Evolutionary conservation across 441 rosid genomes (phyloP), one percentile per base, ranked within the genome.

Genomic region (Corymbia citriodora): DNA sequence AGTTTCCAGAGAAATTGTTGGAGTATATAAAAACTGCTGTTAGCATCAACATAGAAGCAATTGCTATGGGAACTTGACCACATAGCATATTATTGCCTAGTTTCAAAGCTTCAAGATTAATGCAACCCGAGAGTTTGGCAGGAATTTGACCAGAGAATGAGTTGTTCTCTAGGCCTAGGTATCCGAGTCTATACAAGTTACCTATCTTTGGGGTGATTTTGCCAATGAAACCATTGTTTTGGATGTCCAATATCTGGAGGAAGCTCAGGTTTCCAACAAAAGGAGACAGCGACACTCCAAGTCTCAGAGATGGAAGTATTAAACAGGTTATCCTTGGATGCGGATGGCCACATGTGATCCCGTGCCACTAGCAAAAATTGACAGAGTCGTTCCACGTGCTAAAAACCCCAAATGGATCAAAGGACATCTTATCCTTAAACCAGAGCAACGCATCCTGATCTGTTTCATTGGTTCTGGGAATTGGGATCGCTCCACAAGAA

Each of bases 1-100:
- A 50, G 10, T 82, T 48, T 29, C 54, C 54, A 12, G 9, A 25
- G n/a, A 82, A n/a, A 36, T 82, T 23, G 54, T 82, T 81, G n/a
- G 8, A 40, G 87, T 2, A 6, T 45, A 81, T 2, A 50, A 5
- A 0, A 18, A 45, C 3, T 6, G 15, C 1, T 3, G 16, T 12
- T 40, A 82, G 87, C 87, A 19, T 82, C 9, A 10, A 48, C 87
- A 82, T 6, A 48, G 54, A 23, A 0, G 17, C 87, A 19, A 81
- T 9, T 5, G 29, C 87, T 81, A 19, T 5, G 2, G 52, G 52
- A 36, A 82, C 50, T 33, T 82, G 1, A 0, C 49, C 54, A 10
- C 0, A 0, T 10, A 82, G 54, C 87, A 82, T 82, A 1, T 82
- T 48, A 29, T 21, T 10, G 31, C 50, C 31, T 7, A 23, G 0